Evolutionary conservation across 2,329 filamentous ascomycete genomes (phyloP).

Genomic region (Escovopsis sp.): DNA sequence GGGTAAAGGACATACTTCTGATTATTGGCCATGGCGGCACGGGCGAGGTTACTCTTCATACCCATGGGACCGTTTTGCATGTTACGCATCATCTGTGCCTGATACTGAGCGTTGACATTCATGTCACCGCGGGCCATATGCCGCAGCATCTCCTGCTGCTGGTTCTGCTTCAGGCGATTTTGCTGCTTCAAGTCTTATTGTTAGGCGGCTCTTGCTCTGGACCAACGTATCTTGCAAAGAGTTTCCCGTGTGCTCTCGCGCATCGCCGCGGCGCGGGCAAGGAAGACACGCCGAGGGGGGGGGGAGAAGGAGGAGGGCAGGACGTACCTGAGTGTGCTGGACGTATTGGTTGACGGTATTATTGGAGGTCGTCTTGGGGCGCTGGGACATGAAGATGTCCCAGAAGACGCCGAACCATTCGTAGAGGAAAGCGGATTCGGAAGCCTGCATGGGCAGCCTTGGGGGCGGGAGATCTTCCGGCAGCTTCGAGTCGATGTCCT

Average conservation of each 20-base stretch:
- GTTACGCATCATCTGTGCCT: conserved; percentile 51
- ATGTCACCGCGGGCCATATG: conserved; percentile 28
- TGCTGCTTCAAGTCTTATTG: conserved; percentile 35
- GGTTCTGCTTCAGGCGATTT: conserved; percentile 57
- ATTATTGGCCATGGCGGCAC: conserved; percentile 67
- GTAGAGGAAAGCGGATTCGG: conserved; percentile 73
- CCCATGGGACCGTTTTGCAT: conserved; percentile 46
- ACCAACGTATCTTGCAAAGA: conserved; percentile 1
- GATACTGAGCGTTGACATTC: conserved; percentile 21
- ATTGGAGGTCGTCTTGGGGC: conserved; percentile 50
- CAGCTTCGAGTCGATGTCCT: conserved; percentile 58
- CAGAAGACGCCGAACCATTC: conserved; percentile 98
- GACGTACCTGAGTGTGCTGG: conserved; percentile 61
- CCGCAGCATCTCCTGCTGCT: conserved; percentile 64
- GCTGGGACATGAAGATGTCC: conserved; percentile 83
- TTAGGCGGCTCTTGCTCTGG: not conserved
- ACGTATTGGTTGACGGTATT: conserved; percentile 61
- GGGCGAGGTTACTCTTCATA: conserved; percentile 49
- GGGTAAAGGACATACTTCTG: conserved; percentile 43
- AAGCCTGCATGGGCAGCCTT: conserved; percentile 47
- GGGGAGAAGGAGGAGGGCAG: not conserved
- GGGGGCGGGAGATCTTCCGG: conserved; percentile 69
- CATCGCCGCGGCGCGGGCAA: no score
- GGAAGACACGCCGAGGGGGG: no score
- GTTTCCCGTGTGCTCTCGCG: no score